A percentile compares a stretch with the other conserved stretches of the same genome.
Conservation (phyloP, 2,329 filamentous ascomycete species). For the Alternaria consortialis region DNA sequence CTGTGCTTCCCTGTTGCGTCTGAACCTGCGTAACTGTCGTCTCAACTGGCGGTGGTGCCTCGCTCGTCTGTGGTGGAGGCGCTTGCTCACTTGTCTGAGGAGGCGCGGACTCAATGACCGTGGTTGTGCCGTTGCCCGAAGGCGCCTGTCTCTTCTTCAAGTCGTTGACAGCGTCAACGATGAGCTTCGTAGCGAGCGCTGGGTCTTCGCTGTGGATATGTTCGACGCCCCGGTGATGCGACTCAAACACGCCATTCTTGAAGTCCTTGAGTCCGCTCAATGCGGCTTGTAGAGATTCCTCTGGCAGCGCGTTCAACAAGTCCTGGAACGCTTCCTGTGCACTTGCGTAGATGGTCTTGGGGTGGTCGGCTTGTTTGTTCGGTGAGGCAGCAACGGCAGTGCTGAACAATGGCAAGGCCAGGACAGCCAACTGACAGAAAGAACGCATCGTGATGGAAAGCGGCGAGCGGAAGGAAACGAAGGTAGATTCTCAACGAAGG, state of each 20-base stretch:
- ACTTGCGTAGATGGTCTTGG: conserved; percentile 38
- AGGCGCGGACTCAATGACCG: conserved; percentile 2
- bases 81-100: conserved; percentile 7
- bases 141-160: conserved; percentile 54
- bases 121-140: conserved; percentile 35
- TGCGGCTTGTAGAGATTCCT: conserved; percentile 70
- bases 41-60: conserved; percentile 9
- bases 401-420: conserved; percentile 45
- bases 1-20: neutral
- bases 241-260: conserved; percentile 73
- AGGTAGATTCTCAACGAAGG: conserved; percentile 13
- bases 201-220: conserved; percentile 69
- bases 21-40: conserved; percentile 3
- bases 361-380: conserved; percentile 25
- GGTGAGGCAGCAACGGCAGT: conserved; percentile 31
- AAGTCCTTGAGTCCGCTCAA: conserved; percentile 71
- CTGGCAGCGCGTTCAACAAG: conserved; percentile 65
- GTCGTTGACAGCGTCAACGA: conserved; percentile 68
- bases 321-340: conserved; percentile 61
- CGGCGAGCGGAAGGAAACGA: conserved; percentile 5
- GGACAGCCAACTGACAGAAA: conserved; percentile 38
- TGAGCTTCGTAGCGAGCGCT: conserved; percentile 68
- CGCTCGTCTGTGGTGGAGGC: conserved; percentile 9
- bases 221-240: conserved; percentile 70
- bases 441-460: conserved; percentile 40